These are phyloP conservation scores for Biscutella auriculata DNA, from an alignment of 441 rosid species.

Conservation along the genomic window DNA sequence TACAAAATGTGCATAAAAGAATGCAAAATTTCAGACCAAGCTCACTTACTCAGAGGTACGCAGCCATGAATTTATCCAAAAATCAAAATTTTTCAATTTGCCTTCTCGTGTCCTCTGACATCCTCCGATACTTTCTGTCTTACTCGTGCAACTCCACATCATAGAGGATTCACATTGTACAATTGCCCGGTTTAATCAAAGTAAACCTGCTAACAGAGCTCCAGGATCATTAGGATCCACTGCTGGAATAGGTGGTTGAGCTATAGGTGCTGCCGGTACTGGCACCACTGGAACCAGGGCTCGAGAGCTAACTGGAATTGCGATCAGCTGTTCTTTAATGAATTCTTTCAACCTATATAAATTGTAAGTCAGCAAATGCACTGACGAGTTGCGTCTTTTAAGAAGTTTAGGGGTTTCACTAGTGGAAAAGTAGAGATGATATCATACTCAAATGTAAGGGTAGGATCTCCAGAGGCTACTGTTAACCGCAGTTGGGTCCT, in stretches of 20 bases:
- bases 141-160: no score
- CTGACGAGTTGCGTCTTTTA: no score
- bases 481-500: conserved; percentile 53
- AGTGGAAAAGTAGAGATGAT: not conserved
- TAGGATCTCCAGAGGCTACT: conserved; percentile 84
- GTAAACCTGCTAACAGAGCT: conserved; percentile 15
- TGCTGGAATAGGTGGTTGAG: conserved; percentile 14
- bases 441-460: conserved; percentile 33
- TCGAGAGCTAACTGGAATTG: conserved; percentile 7
- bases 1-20: no score
- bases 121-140: no score
- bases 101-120: no score
- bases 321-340: conserved; percentile 15
- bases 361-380: not conserved
- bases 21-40: no score
- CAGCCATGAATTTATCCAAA: no score
- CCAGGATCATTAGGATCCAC: conserved; percentile 11
- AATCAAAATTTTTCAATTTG: no score
- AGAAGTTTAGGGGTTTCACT: no score
- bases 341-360: conserved; percentile 13
- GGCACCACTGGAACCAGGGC: conserved; percentile 6
- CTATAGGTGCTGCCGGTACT: not conserved
- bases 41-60: no score
- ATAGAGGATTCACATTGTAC: not conserved
- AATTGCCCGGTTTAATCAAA: conserved; percentile 5